Evolutionary conservation across 148 eudicot genomes (phyloP).

Genomic region (Heliosperma pusillum): DNA sequence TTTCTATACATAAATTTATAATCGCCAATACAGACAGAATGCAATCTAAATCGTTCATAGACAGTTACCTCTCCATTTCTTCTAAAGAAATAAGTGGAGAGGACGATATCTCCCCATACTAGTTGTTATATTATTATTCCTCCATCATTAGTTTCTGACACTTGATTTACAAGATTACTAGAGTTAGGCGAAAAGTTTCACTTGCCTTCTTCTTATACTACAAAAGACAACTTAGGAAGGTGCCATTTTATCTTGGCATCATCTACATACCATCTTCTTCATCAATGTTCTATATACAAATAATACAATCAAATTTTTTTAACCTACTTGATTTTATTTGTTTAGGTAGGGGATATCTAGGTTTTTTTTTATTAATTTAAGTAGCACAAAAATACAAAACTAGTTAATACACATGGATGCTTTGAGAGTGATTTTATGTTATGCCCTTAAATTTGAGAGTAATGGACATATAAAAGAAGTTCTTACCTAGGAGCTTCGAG

Average conservation of each 20-base stretch:
- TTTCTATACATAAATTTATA: no score
- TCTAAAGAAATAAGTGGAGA: no score
- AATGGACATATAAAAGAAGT: not conserved
- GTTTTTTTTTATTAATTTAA: not conserved
- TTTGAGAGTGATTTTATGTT: not conserved
- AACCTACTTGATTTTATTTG: not conserved
- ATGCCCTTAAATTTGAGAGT: not conserved
- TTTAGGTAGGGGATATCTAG: not conserved
- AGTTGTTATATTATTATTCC: no score
- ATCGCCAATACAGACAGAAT: no score
- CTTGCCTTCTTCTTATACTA: slow-evolving; percentile 5
- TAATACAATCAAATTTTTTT: not conserved
- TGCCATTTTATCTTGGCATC: slow-evolving; percentile 17
- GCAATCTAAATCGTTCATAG: no score
- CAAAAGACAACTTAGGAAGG: slow-evolving; percentile 26
- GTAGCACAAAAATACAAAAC: not conserved
- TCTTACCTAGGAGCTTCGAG: not conserved
- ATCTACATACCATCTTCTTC: not conserved
- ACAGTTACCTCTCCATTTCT: no score
- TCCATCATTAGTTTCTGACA: not conserved
- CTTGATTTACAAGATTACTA: not conserved
- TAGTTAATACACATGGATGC: not conserved
- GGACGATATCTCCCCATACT: no score
- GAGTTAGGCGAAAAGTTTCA: slow-evolving; percentile 23
- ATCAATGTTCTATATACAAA: not conserved